Evolutionary conservation across 2,329 filamentous ascomycete genomes (phyloP).

Genomic region (Helotiales sp.): DNA sequence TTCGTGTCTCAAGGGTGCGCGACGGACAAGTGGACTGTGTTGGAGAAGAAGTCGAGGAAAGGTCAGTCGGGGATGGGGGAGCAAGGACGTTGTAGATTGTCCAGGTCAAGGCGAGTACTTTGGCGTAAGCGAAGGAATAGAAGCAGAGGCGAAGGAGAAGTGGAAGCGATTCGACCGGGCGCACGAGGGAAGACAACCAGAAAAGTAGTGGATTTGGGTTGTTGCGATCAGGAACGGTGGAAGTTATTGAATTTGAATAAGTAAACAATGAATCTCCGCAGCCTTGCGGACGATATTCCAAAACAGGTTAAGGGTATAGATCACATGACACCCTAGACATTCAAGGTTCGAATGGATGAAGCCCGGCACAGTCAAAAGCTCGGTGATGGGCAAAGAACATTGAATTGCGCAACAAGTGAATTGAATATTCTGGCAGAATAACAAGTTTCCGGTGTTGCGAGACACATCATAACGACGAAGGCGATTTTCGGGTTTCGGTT

Average conservation of each 20-base stretch:
- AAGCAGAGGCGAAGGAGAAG: constrained; percentile 5
- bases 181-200: neutral
- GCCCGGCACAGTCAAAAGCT: neutral
- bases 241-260: neutral
- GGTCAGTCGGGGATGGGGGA: neutral
- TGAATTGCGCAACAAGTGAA: constrained; percentile 2
- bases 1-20: neutral
- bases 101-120: neutral
- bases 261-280: neutral
- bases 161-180: neutral
- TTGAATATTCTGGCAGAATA: neutral
- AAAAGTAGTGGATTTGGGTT: neutral
- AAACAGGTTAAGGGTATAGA: neutral
- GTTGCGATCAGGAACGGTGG: neutral
- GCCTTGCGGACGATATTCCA: neutral
- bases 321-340: neutral
- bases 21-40: neutral
- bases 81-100: neutral
- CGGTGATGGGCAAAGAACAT: neutral
- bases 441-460: neutral
- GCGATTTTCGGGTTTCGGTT: neutral
- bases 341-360: constrained; percentile 5
- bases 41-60: neutral
- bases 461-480: neutral
- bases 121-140: constrained; percentile 1